A percentile compares a stretch with the other conserved stretches of the same genome.
These are phyloP conservation scores for Cercospora canescens DNA, from an alignment of 2,329 filamentous ascomycete genomes.

Conservation along the genomic window DNA sequence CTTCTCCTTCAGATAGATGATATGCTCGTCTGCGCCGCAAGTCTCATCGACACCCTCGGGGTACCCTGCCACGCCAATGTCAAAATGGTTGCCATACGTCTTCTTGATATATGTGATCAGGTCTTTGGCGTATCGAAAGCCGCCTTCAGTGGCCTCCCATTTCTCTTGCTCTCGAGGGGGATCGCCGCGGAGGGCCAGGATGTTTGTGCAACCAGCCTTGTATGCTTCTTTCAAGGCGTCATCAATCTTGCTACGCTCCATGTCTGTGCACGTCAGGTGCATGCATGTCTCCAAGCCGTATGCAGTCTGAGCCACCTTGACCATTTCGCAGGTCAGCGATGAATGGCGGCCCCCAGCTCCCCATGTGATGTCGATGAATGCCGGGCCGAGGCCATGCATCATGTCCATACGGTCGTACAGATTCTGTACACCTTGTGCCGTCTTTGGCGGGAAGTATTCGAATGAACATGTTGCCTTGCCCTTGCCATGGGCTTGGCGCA, in stretches of 20 bases:
- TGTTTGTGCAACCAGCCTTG: slow-evolving; percentile 95
- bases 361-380: slow-evolving; percentile 99
- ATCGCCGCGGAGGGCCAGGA: slow-evolving; percentile 88
- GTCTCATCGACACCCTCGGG: slow-evolving; percentile 95
- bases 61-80: slow-evolving; percentile 96
- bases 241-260: slow-evolving; percentile 90
- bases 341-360: slow-evolving; percentile 90
- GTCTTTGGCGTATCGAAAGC: slow-evolving; percentile 88
- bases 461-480: slow-evolving; percentile 92
- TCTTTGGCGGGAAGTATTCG: slow-evolving; percentile 99
- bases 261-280: slow-evolving; percentile 98
- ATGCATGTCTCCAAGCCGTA: slow-evolving; percentile 98
- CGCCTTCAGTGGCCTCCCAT: slow-evolving; percentile 81
- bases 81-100: slow-evolving; percentile 84
- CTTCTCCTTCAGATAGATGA: slow-evolving; percentile 95
- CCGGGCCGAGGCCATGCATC: slow-evolving; percentile 91
- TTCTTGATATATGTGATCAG: slow-evolving; percentile 80
- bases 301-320: slow-evolving; percentile 89
- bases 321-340: slow-evolving; percentile 95
- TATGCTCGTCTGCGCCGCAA: slow-evolving; percentile 76
- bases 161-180: slow-evolving; percentile 91
- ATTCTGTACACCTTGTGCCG: slow-evolving; percentile 95
- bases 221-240: slow-evolving; percentile 84
- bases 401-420: slow-evolving; percentile 99
- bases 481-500: slow-evolving; percentile 76